A percentile compares a stretch with the other conserved stretches of the same genome.
Evolutionary conservation across 768 basidiomycete species (phyloP).

Genomic region (Suillus variegatus): DNA sequence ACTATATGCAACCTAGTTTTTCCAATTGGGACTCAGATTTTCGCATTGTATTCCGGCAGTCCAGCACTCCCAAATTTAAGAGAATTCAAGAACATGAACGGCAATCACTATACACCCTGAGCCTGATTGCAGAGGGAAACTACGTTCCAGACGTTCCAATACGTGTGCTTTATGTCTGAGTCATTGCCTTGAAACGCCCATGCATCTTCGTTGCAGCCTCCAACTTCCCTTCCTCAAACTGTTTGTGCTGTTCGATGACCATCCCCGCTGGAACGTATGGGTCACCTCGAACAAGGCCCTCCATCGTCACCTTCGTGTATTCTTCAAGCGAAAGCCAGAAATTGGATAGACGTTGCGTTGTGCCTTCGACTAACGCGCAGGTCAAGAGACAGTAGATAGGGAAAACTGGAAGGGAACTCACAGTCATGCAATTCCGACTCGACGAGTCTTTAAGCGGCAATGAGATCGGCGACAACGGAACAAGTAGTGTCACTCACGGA

Average conservation of each 20-base stretch:
- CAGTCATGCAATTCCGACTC: slow-evolving; percentile 66
- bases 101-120: background rate
- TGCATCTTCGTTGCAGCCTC: slow-evolving; percentile 14
- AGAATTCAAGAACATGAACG: background rate
- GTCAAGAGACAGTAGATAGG: slow-evolving; percentile 37
- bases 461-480: background rate
- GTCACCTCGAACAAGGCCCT: slow-evolving; percentile 39
- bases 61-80: background rate
- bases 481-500: slow-evolving; percentile 43
- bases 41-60: background rate
- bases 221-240: slow-evolving; percentile 32
- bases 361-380: slow-evolving; percentile 56
- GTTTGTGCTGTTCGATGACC: slow-evolving; percentile 17
- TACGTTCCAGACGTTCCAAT: background rate
- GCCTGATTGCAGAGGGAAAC: background rate
- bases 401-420: slow-evolving; percentile 24
- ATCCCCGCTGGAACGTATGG: slow-evolving; percentile 29
- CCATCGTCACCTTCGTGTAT: slow-evolving; percentile 42
- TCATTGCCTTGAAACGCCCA: background rate
- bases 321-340: slow-evolving; percentile 58
- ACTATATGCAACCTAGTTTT: background rate
- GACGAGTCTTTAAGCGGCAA: slow-evolving; percentile 42
- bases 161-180: background rate
- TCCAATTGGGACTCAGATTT: background rate
- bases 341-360: slow-evolving; percentile 46